Evolutionary conservation across 2,329 filamentous ascomycete species (phyloP), one percentile per base, ranked within the genome.

Genomic region (Periconia sp.): DNA sequence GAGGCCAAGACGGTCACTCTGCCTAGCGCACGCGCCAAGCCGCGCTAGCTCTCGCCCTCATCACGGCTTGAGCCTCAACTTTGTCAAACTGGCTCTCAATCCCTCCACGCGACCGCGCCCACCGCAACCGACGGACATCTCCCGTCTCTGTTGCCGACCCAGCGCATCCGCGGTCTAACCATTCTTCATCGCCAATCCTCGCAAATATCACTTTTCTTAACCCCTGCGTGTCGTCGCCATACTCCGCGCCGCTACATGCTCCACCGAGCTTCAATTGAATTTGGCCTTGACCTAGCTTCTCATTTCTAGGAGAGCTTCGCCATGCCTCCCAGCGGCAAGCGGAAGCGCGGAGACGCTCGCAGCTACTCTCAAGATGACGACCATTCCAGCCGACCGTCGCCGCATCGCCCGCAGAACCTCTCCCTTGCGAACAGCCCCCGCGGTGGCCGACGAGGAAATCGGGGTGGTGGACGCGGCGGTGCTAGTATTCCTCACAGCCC

Each of bases 271-370:
- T 47, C 34, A 33, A 46, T 52, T 46, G 50, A 57, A 42, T 46
- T 35, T 43, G 33, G 43, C 49, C 50, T 55, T 52, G 41, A 50
- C 41, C 53, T 46, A 55, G 59, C 52, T 60, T 62, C 55, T 57
- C 54, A 46, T 50, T 50, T 47, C 34, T 57, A 52, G 57, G 54
- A 61, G 53, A 48, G 58, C 58, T 55, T 63, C 51, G 63, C 22
- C 29, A 82, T 82, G 80, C 72, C 78, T 65, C 78, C 76, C 52
- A 68, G 67, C 52, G 70, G 72, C 40, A 85, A 85, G 73, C 75
- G 82, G 50, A 84, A 84, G 73, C 73, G 77, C 45, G 66, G 70
- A 23, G 76, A 79, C 34, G 34, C 15, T 33, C 69, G 73, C 48
- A 69, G 64, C 33, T 70, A 67, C 44, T 71, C 74, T 11, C 65